A percentile compares a stretch with the other conserved stretches of the same genome.
Evolutionary conservation across 192 early-diverging fungal species (phyloP).

Genomic region (Neocallimastix lanati): DNA sequence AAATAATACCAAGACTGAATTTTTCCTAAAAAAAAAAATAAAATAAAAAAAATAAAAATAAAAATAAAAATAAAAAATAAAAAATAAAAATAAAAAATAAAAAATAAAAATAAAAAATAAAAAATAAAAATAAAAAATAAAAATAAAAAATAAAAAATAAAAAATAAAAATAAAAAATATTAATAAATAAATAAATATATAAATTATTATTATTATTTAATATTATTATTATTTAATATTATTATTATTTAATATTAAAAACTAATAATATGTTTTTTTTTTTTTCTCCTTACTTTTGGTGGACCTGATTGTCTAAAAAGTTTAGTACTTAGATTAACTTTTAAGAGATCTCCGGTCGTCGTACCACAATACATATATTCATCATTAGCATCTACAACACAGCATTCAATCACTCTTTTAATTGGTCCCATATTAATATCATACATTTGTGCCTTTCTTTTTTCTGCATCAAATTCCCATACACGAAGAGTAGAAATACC

Average conservation of each 20-base stretch:
- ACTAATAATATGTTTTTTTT: too few species aligned
- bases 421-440: constrained; percentile 35
- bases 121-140: too few species aligned
- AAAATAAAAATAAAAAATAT: too few species aligned
- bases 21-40: constrained; percentile 12
- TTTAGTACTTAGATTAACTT: constrained; percentile 22
- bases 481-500: constrained; percentile 27
- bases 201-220: too few species aligned
- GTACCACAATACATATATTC: constrained; percentile 44
- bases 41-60: too few species aligned
- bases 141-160: too few species aligned
- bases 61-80: too few species aligned
- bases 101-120: too few species aligned
- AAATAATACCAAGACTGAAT: constrained; percentile 31
- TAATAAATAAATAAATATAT: too few species aligned
- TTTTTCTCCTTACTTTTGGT: constrained; percentile 20
- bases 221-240: too few species aligned
- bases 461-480: constrained; percentile 27
- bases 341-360: constrained; percentile 32
- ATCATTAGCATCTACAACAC: constrained; percentile 22
- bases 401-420: constrained; percentile 35
- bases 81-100: background rate
- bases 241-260: too few species aligned
- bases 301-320: constrained; percentile 35
- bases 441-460: constrained; percentile 23